These are phyloP conservation scores for Xylariaceae sp. DNA, from an alignment of 2,329 filamentous ascomycete species.

Conservation along the genomic window DNA sequence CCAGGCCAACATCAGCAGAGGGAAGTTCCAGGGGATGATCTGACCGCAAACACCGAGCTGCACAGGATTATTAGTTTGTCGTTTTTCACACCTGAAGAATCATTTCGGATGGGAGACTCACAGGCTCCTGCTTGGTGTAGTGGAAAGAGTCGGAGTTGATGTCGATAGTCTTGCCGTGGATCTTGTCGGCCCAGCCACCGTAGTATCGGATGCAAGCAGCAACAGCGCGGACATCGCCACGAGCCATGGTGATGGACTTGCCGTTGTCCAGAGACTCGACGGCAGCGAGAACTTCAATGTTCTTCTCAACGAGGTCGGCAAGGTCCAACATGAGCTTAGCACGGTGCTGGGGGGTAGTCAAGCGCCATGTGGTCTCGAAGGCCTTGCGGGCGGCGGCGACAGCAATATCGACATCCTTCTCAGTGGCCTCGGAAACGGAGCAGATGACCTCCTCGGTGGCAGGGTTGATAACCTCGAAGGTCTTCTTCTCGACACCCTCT, in stretches of 20 bases:
- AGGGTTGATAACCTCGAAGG: slow-evolving; percentile 89
- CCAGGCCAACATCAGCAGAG: slow-evolving; percentile 74
- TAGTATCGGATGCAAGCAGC: slow-evolving; percentile 76
- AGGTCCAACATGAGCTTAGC: slow-evolving; percentile 68
- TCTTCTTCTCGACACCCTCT: slow-evolving; percentile 76
- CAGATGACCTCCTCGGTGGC: slow-evolving; percentile 77
- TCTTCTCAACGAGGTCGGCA: slow-evolving; percentile 73
- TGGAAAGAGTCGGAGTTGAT: slow-evolving; percentile 73
- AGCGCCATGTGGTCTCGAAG: slow-evolving; percentile 68
- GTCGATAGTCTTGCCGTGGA: slow-evolving; percentile 80
- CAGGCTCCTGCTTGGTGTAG: slow-evolving; percentile 75
- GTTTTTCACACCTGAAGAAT: not conserved
- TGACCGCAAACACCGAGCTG: slow-evolving; percentile 58
- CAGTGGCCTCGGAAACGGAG: slow-evolving; percentile 76
- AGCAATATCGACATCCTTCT: slow-evolving; percentile 79
- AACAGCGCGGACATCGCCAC: slow-evolving; percentile 65
- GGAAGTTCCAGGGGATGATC: slow-evolving; percentile 89
- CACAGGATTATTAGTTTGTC: slow-evolving; percentile 10
- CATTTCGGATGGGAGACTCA: slow-evolving; percentile 32
- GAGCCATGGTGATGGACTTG: slow-evolving; percentile 72
- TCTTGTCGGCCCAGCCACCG: slow-evolving; percentile 88
- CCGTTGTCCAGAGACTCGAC: slow-evolving; percentile 87
- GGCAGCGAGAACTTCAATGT: slow-evolving; percentile 68
- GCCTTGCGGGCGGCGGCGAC: slow-evolving; percentile 82
- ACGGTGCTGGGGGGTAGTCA: slow-evolving; percentile 64